These are phyloP conservation scores for Arthrobotrys musiformis DNA, from an alignment of 2,329 filamentous ascomycete genomes.

Conservation along the genomic window DNA sequence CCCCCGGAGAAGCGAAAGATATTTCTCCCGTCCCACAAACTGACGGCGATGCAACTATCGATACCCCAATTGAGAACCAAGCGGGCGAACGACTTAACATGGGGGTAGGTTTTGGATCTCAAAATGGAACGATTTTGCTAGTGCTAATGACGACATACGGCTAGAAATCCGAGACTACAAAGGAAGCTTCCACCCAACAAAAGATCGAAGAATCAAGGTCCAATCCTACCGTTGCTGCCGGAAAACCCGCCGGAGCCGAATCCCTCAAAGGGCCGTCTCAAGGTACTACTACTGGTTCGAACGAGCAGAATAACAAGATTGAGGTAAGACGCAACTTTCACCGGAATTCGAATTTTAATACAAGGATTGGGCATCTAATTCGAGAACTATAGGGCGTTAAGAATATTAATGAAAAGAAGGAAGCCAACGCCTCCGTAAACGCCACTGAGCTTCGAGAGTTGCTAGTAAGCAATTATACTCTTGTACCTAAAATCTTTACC, in stretches of 20 bases:
- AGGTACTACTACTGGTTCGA: not conserved
- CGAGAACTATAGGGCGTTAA: not conserved
- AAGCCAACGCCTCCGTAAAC: not conserved
- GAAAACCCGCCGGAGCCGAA: not conserved
- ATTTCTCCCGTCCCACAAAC: not conserved
- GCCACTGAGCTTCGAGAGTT: not conserved
- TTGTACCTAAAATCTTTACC: not conserved
- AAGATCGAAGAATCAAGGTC: not conserved
- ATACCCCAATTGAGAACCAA: slow-evolving; percentile 18
- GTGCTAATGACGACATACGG: not conserved
- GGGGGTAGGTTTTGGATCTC: slow-evolving; percentile 1
- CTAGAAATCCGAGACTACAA: not conserved
- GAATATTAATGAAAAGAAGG: slow-evolving; percentile 4
- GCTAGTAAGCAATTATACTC: not conserved
- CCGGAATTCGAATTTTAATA: not conserved
- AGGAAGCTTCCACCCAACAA: not conserved
- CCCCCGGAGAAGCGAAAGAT: not conserved
- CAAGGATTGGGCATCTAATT: not conserved
- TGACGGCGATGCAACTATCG: slow-evolving; percentile 37
- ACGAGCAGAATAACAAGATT: not conserved
- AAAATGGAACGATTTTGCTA: slow-evolving; percentile 13
- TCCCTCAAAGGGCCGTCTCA: not conserved
- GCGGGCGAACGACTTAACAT: not conserved
- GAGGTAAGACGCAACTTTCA: not conserved
- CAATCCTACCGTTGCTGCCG: not conserved